Evolutionary conservation across 192 early-diverging fungal genomes (phyloP).

Genomic region (Backusella luteola): DNA sequence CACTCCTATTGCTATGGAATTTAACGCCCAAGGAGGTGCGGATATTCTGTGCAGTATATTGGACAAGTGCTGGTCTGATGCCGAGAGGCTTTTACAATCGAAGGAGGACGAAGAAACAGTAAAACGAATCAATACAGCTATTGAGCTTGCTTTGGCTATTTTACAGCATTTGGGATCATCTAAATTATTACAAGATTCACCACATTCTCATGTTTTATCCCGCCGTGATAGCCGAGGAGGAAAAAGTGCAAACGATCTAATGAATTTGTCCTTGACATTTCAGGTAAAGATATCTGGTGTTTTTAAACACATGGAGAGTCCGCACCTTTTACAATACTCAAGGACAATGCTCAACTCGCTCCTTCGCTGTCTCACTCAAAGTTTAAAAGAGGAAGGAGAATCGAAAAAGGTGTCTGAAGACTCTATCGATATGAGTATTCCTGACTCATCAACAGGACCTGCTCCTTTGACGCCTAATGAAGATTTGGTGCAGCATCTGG

Average conservation of each 20-base stretch:
- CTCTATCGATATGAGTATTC: not conserved
- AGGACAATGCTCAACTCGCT: constrained; percentile 56
- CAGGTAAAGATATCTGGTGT: constrained; percentile 60
- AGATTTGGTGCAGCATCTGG: not conserved
- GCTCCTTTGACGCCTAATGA: not conserved
- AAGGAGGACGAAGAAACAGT: not conserved
- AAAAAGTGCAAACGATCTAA: not conserved
- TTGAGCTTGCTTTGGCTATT: constrained; percentile 60
- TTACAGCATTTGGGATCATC: constrained; percentile 68
- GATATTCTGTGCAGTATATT: constrained; percentile 43
- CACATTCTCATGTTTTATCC: constrained; percentile 58
- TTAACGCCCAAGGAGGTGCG: constrained; percentile 54
- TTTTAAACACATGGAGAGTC: constrained; percentile 61
- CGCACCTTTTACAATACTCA: constrained; percentile 52
- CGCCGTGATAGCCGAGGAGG: constrained; percentile 31
- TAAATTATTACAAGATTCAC: constrained; percentile 71
- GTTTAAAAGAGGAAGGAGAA: constrained; percentile 77
- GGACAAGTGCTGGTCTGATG: constrained; percentile 46
- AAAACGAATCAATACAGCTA: constrained; percentile 41
- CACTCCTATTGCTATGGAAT: constrained; percentile 58
- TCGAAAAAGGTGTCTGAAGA: not conserved
- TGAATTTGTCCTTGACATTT: constrained; percentile 54
- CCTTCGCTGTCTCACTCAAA: constrained; percentile 59
- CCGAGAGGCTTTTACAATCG: constrained; percentile 22
- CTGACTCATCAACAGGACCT: not conserved